Evolutionary conservation across 2,329 filamentous ascomycete genomes (phyloP).

Genomic region (Pestalotiopsis sp.): DNA sequence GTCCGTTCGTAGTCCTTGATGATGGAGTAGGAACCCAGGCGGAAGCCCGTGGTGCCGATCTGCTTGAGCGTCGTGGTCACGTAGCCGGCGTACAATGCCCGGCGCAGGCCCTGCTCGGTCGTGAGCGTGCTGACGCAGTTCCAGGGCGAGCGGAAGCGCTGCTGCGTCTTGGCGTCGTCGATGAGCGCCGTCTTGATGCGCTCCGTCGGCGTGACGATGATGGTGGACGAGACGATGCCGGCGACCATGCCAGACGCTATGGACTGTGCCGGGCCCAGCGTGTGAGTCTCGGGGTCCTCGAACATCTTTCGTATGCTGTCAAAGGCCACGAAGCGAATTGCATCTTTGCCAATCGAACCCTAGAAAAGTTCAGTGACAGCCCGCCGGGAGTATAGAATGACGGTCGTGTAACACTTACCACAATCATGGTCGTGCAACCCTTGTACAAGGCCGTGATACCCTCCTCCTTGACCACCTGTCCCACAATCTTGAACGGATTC

Average conservation of each 20-base stretch:
- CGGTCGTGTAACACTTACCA: conserved; percentile 30
- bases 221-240: conserved; percentile 58
- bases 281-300: conserved; percentile 51
- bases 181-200: conserved; percentile 68
- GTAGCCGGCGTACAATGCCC: conserved; percentile 61
- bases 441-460: conserved; percentile 62
- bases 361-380: not conserved
- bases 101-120: conserved; percentile 51
- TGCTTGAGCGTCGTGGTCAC: conserved; percentile 65
- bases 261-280: conserved; percentile 55
- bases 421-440: conserved; percentile 54
- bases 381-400: not conserved
- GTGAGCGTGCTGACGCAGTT: conserved; percentile 55
- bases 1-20: conserved; percentile 53
- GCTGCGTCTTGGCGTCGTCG: conserved; percentile 51
- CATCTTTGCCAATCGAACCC: conserved; percentile 65
- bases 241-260: conserved; percentile 61
- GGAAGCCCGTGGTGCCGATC: conserved; percentile 61
- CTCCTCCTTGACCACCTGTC: conserved; percentile 56
- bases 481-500: conserved; percentile 60
- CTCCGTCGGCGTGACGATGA: conserved; percentile 64
- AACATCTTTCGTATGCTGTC: conserved; percentile 63
- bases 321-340: conserved; percentile 64
- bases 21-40: conserved; percentile 66
- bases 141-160: conserved; percentile 47